Conservation (phyloP, 352 stramenopile species). For the Globisporangium uncinulatum region DNA sequence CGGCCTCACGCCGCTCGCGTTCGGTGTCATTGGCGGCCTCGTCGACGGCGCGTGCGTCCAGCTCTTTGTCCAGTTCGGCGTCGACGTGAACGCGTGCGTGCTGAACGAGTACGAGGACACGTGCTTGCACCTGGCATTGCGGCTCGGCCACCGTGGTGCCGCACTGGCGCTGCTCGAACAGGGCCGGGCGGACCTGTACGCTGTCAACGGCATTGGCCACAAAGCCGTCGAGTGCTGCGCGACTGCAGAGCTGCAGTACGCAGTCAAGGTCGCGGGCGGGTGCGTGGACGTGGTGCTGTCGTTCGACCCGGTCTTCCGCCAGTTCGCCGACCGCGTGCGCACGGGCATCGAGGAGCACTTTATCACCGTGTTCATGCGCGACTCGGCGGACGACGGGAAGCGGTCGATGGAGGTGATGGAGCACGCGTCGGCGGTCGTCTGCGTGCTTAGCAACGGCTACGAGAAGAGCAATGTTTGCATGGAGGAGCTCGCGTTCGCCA, state of each 20-base stretch:
- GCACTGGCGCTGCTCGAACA: conserved; percentile 55
- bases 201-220: conserved; percentile 42
- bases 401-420: conserved; percentile 50
- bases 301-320: conserved; percentile 59
- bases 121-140: conserved; percentile 66
- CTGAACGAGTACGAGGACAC: conserved; percentile 55
- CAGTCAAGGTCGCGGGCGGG: conserved; percentile 58
- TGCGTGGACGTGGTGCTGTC: conserved; percentile 78
- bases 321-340: conserved; percentile 58
- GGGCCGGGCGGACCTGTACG: conserved; percentile 49
- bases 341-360: conserved; percentile 64
- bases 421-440: conserved; percentile 63
- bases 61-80: conserved; percentile 45
- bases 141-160: conserved; percentile 46
- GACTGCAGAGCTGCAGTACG: conserved; percentile 68
- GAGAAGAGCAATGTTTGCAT: conserved; percentile 60
- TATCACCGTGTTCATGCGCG: conserved; percentile 71
- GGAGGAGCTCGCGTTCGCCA: conserved; percentile 73
- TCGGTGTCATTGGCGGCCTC: conserved; percentile 47
- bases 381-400: conserved; percentile 31
- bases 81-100: conserved; percentile 42
- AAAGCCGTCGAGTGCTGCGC: conserved; percentile 71
- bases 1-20: conserved; percentile 64
- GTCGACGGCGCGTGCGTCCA: conserved; percentile 39
- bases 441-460: conserved; percentile 65